Evolutionary conservation across 768 basidiomycete species (phyloP).

Genomic region (Panellus pusillus): DNA sequence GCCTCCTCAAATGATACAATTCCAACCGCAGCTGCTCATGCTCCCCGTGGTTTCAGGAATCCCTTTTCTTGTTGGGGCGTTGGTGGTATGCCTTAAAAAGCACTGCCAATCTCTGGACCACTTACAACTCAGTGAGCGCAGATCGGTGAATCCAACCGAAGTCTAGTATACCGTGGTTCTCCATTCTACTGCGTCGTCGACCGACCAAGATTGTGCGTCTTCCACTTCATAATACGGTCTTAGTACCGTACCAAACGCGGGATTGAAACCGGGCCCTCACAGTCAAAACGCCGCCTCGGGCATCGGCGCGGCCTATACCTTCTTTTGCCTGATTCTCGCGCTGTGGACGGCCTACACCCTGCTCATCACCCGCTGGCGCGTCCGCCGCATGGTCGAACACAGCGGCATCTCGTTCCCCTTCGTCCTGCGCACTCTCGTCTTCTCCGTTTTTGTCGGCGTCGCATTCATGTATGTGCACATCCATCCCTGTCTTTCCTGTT

Average conservation of each 20-base stretch:
- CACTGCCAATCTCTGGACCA: too few species aligned
- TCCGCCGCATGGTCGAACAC: constrained; percentile 12
- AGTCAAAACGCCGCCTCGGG: constrained; percentile 4
- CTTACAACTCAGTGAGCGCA: not conserved
- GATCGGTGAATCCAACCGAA: constrained; percentile 1
- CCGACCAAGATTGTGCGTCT: not conserved
- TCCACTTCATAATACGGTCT: not conserved
- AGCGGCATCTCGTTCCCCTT: constrained; percentile 41
- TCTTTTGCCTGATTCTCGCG: constrained; percentile 2
- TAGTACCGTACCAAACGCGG: too few species aligned
- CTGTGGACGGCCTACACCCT: constrained; percentile 8
- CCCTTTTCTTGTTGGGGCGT: constrained; percentile 3
- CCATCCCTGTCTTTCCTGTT: not conserved
- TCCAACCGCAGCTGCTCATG: constrained; percentile 8
- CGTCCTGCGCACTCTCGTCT: constrained; percentile 10
- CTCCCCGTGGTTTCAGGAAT: constrained; percentile 4
- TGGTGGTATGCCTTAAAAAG: constrained; percentile 7
- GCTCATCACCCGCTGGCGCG: constrained; percentile 13
- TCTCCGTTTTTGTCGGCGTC: constrained; percentile 11
- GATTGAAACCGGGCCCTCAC: too few species aligned
- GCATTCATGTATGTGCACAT: constrained; percentile 9
- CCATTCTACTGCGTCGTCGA: constrained; percentile 16
- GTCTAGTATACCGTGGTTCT: constrained; percentile 7
- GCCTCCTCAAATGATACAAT: not conserved
- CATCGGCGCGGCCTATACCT: constrained; percentile 10